Percentiles rank a stretch among this genome's conserved stretches.
These are phyloP conservation scores for Trypanosoma melophagium DNA, from an alignment of 208 protist genomes.

Conservation along the genomic window DNA sequence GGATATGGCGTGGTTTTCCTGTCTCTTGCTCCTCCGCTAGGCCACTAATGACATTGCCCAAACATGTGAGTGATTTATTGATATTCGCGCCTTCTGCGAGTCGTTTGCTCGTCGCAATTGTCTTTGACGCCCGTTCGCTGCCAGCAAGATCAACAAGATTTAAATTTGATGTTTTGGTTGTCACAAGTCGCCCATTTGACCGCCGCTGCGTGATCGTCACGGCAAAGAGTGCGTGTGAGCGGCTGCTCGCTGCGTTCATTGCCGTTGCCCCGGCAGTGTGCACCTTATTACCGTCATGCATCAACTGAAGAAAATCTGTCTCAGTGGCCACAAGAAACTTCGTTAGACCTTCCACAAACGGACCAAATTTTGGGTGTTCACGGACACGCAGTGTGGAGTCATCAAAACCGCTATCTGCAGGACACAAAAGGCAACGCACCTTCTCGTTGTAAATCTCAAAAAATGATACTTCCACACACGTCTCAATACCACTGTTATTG, in stretches of 20 bases:
- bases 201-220: slow-evolving; percentile 77
- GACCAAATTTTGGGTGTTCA: slow-evolving; percentile 78
- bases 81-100: slow-evolving; percentile 87
- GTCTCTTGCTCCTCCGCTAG: slow-evolving; percentile 47
- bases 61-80: slow-evolving; percentile 57
- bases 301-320: slow-evolving; percentile 67
- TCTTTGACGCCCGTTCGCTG: slow-evolving; percentile 80
- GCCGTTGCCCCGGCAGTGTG: slow-evolving; percentile 85
- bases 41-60: slow-evolving; percentile 56
- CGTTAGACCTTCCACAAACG: slow-evolving; percentile 75
- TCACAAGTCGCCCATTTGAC: slow-evolving; percentile 6
- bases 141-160: slow-evolving; percentile 87
- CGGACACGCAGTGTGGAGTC: slow-evolving; percentile 68
- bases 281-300: slow-evolving; percentile 85
- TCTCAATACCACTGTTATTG: slow-evolving; percentile 53
- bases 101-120: slow-evolving; percentile 69
- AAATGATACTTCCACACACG: slow-evolving; percentile 79
- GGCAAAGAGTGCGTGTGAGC: slow-evolving; percentile 90
- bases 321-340: slow-evolving; percentile 70
- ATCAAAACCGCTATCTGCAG: slow-evolving; percentile 54
- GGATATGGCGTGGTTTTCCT: slow-evolving; percentile 57
- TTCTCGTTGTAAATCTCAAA: slow-evolving; percentile 93
- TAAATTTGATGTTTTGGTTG: slow-evolving; percentile 38
- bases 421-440: slow-evolving; percentile 73
- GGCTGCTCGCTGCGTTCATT: slow-evolving; percentile 90